Evolutionary conservation across 176 grass and related monocot genomes (phyloP).

Genomic region (Oryza longistaminata): DNA sequence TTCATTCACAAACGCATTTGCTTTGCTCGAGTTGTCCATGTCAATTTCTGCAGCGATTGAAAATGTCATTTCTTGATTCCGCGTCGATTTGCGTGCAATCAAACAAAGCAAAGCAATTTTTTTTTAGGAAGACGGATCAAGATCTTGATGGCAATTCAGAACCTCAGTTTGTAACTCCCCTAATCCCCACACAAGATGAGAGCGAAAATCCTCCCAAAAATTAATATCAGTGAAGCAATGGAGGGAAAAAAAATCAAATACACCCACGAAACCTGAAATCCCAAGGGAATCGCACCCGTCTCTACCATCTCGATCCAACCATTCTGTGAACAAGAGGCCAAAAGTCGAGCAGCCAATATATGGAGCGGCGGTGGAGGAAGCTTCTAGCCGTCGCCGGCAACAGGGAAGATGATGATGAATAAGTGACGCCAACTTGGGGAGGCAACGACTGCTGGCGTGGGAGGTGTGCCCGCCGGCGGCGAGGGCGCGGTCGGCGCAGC

Average conservation of each 20-base stretch:
- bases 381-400: too few species aligned
- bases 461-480: too few species aligned
- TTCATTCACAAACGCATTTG: constrained; percentile 36
- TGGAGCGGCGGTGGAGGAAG: too few species aligned
- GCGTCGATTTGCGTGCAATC: neutral
- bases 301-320: neutral
- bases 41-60: neutral
- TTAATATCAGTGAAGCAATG: too few species aligned
- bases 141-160: constrained; percentile 26
- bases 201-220: neutral
- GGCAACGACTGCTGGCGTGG: too few species aligned
- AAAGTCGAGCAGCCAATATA: neutral
- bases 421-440: too few species aligned
- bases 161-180: too few species aligned
- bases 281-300: neutral
- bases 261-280: neutral
- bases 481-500: too few species aligned
- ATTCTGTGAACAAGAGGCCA: neutral
- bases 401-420: too few species aligned
- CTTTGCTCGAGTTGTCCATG: neutral
- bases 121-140: neutral
- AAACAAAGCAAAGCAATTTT: neutral
- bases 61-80: neutral
- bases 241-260: neutral
- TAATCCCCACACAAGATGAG: neutral